Percentiles rank a stretch among this genome's conserved stretches.
Conservation (phyloP, 257 asterid genomes). For the Ligustrum vulgare region DNA sequence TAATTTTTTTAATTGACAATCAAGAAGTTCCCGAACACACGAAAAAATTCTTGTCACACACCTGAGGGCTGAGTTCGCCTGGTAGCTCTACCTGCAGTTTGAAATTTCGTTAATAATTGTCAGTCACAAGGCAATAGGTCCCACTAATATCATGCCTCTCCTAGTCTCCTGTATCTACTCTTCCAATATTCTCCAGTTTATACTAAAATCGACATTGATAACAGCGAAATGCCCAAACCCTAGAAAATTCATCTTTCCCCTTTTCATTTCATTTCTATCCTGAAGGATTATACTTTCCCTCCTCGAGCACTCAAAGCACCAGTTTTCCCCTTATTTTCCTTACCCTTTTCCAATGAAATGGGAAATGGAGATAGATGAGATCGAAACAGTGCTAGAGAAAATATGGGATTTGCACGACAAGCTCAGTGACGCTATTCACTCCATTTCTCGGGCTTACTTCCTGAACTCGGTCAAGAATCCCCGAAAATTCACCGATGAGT, state of each 20-base stretch:
- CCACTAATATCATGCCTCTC: no score
- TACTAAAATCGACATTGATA: no score
- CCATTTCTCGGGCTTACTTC: slow-evolving; percentile 79
- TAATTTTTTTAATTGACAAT: no score
- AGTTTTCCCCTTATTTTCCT: slow-evolving; percentile 1
- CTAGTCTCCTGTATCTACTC: no score
- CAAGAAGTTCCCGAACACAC: no score
- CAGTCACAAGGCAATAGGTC: no score
- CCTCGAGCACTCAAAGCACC: slow-evolving; percentile 23
- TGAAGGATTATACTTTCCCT: slow-evolving; percentile 21
- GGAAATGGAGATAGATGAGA: slow-evolving; percentile 87
- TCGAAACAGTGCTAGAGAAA: slow-evolving; percentile 81
- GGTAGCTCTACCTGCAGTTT: no score
- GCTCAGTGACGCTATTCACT: slow-evolving; percentile 93
- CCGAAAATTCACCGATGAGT: slow-evolving; percentile 33
- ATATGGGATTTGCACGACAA: slow-evolving; percentile 95
- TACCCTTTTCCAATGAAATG: slow-evolving; percentile 54
- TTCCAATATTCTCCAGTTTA: no score
- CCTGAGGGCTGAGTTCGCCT: no score
- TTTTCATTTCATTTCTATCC: slow-evolving; percentile 13
- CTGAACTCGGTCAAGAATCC: slow-evolving; percentile 63
- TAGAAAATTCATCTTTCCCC: neutral
- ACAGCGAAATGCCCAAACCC: slow-evolving; percentile 31
- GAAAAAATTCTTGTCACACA: no score
- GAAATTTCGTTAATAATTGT: no score